These are phyloP conservation scores for Pelargonium nanum DNA, from an alignment of 345 rosid species.

Conservation along the genomic window DNA sequence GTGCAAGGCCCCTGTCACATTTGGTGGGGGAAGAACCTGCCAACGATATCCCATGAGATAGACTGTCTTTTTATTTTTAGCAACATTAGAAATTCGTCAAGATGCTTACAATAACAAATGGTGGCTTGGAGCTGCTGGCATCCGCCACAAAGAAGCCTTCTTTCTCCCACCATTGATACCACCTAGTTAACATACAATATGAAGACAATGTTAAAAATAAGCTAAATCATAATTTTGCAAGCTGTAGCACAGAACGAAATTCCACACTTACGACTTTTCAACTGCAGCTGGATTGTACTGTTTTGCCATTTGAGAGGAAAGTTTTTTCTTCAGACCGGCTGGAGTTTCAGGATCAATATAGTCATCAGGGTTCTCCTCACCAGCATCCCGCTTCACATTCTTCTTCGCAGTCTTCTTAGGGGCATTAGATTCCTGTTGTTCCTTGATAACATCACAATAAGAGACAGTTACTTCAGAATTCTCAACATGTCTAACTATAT, in stretches of 20 bases:
- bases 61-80: no score
- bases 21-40: constrained; percentile 96
- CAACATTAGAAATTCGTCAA: constrained; percentile 1
- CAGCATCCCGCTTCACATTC: constrained; percentile 42
- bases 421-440: constrained; percentile 32
- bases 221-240: neutral
- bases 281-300: constrained; percentile 71
- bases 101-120: constrained; percentile 64
- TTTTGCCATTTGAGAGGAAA: constrained; percentile 78
- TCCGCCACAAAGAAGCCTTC: constrained; percentile 61
- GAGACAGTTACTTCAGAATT: no score
- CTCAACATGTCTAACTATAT: no score
- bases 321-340: constrained; percentile 61
- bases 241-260: neutral
- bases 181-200: constrained; percentile 31
- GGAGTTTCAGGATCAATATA: constrained; percentile 70
- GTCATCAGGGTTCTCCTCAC: constrained; percentile 61
- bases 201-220: constrained; percentile 2
- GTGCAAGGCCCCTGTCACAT: constrained; percentile 93
- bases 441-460: constrained; percentile 20
- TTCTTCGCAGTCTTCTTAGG: constrained; percentile 57
- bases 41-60: no score
- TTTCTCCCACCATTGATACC: constrained; percentile 95
- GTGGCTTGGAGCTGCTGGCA: constrained; percentile 60
- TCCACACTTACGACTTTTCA: constrained; percentile 64